phyloP scores from a whole-genome alignment of 176 grass and related monocot species.

The Oryza glumipatula region DNA sequence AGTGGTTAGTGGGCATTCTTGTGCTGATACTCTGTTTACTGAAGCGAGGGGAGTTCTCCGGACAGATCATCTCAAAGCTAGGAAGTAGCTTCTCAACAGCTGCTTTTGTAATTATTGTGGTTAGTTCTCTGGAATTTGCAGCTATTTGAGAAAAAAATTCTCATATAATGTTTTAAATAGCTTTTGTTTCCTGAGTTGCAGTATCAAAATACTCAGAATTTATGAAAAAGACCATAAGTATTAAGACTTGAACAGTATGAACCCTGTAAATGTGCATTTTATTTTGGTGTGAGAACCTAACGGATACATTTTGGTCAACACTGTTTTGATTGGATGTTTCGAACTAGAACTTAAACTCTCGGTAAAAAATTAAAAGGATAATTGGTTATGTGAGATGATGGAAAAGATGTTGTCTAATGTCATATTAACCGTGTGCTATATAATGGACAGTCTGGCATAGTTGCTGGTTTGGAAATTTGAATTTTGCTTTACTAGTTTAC shows the following conservation, averaged over 20 bases:
- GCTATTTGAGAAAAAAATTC: not conserved
- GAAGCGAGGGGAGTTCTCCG: constrained; percentile 59
- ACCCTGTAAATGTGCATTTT: not conserved
- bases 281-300: not conserved
- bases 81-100: constrained; percentile 78
- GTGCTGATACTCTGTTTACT: constrained; percentile 76
- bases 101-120: constrained; percentile 76
- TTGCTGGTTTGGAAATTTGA: no score
- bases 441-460: no score
- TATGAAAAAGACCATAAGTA: not conserved
- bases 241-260: not conserved
- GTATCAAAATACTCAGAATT: not conserved
- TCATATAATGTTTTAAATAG: not conserved
- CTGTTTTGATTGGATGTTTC: not conserved
- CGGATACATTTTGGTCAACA: not conserved
- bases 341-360: not conserved
- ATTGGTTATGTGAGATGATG: no score
- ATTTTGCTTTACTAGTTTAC: not conserved
- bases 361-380: not conserved
- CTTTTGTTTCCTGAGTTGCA: not conserved
- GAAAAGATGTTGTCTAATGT: no score
- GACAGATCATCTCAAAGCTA: constrained; percentile 66
- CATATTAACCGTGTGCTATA: no score
- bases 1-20: constrained; percentile 63
- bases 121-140: constrained; percentile 36